Evolutionary conservation across 768 basidiomycete species (phyloP).

Genomic region (Suillus ampliporus): DNA sequence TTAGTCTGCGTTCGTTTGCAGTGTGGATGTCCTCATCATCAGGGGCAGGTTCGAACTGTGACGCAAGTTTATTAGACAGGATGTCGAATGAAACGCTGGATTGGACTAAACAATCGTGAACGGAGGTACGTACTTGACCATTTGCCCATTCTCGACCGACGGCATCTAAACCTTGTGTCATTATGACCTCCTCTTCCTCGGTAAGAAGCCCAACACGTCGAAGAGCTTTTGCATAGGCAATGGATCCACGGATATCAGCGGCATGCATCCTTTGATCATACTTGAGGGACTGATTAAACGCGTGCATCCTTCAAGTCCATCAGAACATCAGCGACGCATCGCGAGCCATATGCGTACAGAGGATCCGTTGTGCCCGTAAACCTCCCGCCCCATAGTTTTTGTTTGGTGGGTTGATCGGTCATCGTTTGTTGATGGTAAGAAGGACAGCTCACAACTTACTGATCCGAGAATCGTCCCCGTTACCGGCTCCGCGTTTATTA

Average conservation of each 20-base stretch:
- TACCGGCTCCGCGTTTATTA: not conserved
- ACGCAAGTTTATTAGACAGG: not conserved
- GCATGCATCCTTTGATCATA: slow-evolving; percentile 96
- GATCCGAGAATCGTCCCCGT: no score
- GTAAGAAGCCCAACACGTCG: slow-evolving; percentile 82
- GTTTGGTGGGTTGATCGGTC: slow-evolving; percentile 53
- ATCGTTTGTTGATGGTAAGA: slow-evolving; percentile 27
- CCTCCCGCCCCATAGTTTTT: slow-evolving; percentile 88
- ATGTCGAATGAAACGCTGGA: not conserved
- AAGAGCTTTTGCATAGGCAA: slow-evolving; percentile 93
- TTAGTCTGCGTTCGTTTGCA: slow-evolving; percentile 93
- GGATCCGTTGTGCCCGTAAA: slow-evolving; percentile 90
- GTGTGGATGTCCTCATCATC: slow-evolving; percentile 99
- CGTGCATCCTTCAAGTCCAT: slow-evolving; percentile 79
- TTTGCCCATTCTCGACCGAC: slow-evolving; percentile 89
- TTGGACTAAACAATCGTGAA: slow-evolving; percentile 3
- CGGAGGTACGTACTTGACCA: slow-evolving; percentile 60
- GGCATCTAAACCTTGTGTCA: slow-evolving; percentile 71
- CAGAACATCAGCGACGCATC: slow-evolving; percentile 5
- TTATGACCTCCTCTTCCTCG: slow-evolving; percentile 71
- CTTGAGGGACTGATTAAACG: slow-evolving; percentile 93
- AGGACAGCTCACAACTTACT: not conserved
- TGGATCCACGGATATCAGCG: slow-evolving; percentile 91
- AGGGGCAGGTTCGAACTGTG: slow-evolving; percentile 74
- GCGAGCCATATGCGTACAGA: slow-evolving; percentile 20